Conservation (phyloP, 23 red algal genomes). For the Gracilaria caudata region DNA sequence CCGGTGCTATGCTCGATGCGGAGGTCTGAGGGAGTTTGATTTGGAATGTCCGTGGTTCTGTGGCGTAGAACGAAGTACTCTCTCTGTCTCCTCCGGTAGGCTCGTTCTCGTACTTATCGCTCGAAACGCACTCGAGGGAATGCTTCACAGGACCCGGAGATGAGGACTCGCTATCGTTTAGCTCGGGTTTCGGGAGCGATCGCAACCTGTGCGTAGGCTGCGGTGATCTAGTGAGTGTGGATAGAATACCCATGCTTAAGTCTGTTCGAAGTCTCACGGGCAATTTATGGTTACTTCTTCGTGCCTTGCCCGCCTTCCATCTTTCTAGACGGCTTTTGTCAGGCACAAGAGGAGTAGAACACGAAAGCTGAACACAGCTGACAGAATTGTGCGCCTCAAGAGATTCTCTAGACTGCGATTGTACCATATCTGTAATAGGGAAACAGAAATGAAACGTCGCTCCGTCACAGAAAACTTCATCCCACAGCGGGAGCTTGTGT, state of each 20-base stretch:
- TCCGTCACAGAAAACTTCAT: not conserved
- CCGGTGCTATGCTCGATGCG: not conserved
- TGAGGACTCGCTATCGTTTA: not conserved
- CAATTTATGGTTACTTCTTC: not conserved
- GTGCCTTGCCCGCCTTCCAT: not conserved
- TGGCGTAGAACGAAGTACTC: not conserved
- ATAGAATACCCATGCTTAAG: slow-evolving; percentile 19
- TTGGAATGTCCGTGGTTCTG: not conserved
- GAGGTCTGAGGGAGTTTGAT: not conserved
- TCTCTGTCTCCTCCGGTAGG: not conserved
- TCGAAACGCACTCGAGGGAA: not conserved
- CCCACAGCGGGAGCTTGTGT: not conserved
- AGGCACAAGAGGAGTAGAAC: not conserved
- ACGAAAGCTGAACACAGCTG: not conserved
- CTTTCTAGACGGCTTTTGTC: not conserved
- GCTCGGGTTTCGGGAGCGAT: not conserved
- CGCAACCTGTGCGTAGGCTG: not conserved
- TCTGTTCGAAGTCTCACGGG: not conserved
- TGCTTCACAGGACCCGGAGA: not conserved
- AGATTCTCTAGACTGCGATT: not conserved
- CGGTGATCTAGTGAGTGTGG: not conserved
- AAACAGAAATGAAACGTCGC: not conserved
- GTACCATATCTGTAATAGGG: not conserved
- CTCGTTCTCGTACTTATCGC: not conserved
- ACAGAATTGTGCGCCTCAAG: slow-evolving; percentile 4